Base-by-base conservation (phyloP, 2,329 filamentous ascomycete species). In the Tolypocladium tundrense region DNA sequence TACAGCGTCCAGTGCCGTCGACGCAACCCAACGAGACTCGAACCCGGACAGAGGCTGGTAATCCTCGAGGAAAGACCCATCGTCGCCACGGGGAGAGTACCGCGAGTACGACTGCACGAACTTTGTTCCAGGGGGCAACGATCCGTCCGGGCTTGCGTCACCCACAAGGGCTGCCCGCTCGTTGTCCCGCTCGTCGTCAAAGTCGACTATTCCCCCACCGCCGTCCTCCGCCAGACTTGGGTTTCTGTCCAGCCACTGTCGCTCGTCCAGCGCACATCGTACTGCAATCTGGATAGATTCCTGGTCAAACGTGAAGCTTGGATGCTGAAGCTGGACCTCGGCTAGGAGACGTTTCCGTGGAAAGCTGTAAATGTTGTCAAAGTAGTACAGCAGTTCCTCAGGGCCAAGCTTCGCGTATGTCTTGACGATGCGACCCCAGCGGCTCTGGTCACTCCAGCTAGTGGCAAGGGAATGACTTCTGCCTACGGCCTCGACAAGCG, bases 321-420 rank as follows among this genome's bases (percentile, higher is more conserved):
- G 73, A 24, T 75, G 73, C 13, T 69, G 69, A 4, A 72, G 62
- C 7, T 69, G 72, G 4, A 79, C 70, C 56, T 75, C 74, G 6
- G 66, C 62, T 13, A 81, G 72, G 10, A 81, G 73, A 11, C 75
- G 74, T 37, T 68, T 69, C 53, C 75, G 77, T 27, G 75, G 75
- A 50, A 77, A 79, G 56, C 70, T 73, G 64, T 77, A 76, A 21
- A 74, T 73, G 56, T 76, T 73, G 35, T 76, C 72, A 50, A 82
- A 72, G 58, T 81, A 73, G 59, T 77, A 69, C 61, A 80, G 73
- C n/a, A 84, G 71, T 57, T 79, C 72, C 13, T 72, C 67, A 0
- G 81, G 81, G 5, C 73, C 70, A 9, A 83, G 71, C 68, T 82
- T 83, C 63, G 78, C 69, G 59, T 76, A 76, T 1, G 75, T 77